These are phyloP conservation scores for Clonostachys rosea DNA, from an alignment of 2,329 filamentous ascomycete species.

Conservation along the genomic window DNA sequence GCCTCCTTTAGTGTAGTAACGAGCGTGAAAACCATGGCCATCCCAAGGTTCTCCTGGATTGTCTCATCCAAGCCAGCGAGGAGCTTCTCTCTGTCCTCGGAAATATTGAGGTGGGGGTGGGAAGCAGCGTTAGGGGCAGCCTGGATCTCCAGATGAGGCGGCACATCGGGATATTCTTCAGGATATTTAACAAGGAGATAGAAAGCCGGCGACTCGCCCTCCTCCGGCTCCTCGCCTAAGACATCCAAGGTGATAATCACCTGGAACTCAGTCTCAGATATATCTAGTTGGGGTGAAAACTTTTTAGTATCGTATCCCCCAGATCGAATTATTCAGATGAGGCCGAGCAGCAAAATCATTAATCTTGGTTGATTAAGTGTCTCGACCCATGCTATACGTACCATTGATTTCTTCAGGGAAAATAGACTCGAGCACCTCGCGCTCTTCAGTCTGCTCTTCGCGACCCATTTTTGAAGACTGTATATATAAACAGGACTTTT, in stretches of 20 bases:
- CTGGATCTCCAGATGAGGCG: slow-evolving; percentile 76
- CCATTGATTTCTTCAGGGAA: slow-evolving; percentile 97
- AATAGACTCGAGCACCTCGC: slow-evolving; percentile 96
- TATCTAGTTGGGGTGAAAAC: slow-evolving; percentile 48
- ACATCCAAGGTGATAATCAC: slow-evolving; percentile 83
- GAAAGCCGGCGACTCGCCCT: slow-evolving; percentile 63
- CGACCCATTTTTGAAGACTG: slow-evolving; percentile 46
- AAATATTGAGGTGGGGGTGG: slow-evolving; percentile 72
- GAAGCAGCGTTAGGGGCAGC: slow-evolving; percentile 64
- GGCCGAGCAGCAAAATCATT: too few species aligned
- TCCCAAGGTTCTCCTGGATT: slow-evolving; percentile 89
- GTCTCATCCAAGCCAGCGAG: slow-evolving; percentile 67
- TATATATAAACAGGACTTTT: neutral
- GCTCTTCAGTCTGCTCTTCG: slow-evolving; percentile 93
- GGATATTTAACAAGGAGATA: slow-evolving; percentile 85
- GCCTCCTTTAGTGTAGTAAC: slow-evolving; percentile 83
- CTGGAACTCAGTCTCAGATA: slow-evolving; percentile 85
- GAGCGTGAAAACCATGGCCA: slow-evolving; percentile 95
- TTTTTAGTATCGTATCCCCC: neutral
- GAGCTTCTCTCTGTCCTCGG: slow-evolving; percentile 72
- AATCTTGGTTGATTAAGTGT: too few species aligned
- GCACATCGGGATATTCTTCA: slow-evolving; percentile 83
- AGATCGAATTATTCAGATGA: neutral
- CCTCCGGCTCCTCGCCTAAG: slow-evolving; percentile 57
- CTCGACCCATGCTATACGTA: slow-evolving; percentile 23